Percentiles rank a stretch among this genome's conserved stretches.
Conservation (phyloP, 2,329 filamentous ascomycete genomes). For the Madurella mycetomatis region DNA sequence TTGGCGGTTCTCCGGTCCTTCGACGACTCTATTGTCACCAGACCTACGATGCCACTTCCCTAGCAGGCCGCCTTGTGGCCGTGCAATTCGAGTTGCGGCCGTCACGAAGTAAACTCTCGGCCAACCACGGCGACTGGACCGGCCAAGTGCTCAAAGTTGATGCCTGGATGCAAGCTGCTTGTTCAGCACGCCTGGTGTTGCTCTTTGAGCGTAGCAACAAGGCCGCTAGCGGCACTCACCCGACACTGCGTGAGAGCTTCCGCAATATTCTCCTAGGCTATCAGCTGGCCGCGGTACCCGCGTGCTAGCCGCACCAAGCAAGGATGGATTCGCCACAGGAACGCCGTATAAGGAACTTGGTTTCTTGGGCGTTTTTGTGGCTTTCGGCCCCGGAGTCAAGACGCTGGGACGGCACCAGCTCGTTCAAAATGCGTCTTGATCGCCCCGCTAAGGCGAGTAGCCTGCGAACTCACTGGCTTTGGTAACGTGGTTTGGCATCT, state of each 20-base stretch:
- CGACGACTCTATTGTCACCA: not conserved
- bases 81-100: not conserved
- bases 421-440: not conserved
- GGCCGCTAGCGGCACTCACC: too few relatives aligned
- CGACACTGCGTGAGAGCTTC: not conserved
- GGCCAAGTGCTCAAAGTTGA: not conserved
- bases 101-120: not conserved
- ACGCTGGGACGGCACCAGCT: slow-evolving; percentile 5
- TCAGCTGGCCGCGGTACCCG: too few relatives aligned
- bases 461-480: not conserved
- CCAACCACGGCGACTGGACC: not conserved
- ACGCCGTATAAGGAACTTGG: not conserved
- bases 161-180: not conserved
- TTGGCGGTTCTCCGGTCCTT: not conserved
- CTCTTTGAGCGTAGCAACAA: not conserved
- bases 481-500: not conserved
- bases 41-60: not conserved
- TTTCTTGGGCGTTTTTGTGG: not conserved
- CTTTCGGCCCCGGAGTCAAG: slow-evolving; percentile 4
- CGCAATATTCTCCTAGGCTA: not conserved
- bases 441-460: not conserved
- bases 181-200: not conserved
- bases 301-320: too few relatives aligned
- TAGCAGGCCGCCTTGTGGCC: not conserved
- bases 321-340: too few relatives aligned